Evolutionary conservation across 257 asterid genomes (phyloP), one percentile per base, ranked within the genome.

Genomic region (Linderniella brevidens): DNA sequence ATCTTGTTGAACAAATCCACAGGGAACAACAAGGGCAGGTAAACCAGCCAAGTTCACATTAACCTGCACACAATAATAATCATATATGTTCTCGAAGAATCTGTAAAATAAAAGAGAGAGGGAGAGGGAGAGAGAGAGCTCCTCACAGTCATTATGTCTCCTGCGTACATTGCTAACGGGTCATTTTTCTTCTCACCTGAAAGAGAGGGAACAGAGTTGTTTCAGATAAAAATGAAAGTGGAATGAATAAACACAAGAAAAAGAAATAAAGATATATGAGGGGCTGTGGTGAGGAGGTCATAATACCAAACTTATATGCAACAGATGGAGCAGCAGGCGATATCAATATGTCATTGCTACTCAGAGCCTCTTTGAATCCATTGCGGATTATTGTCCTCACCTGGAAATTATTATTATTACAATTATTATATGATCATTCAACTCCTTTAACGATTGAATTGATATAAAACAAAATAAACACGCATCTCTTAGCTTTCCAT

Each of bases 151-250:
- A 85, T 90, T 42, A 81, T 81, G 60, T 90, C 99, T 51, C 99
- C 99, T 4, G 94, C 96, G 54, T 90, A 90, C 99, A 90, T 85
- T 65, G 99, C 90, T 78, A 90, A 68, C 1, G 96, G 96, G 46
- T 90, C 99, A 53, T 81, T 69, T 78, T 85, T 90, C 96, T 90
- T 90, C 72, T 90, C 99, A 54, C 96, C 98, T 90, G 82, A 41
- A 63, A 56, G 46, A 46, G 54, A 47, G 62, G 50, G 19, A 52
- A 48, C 37, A 51, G 25, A 50, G 32, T 41, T 38, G 35, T 48
- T 37, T 38, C 48, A 50, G 39, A 20, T n/a, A 19, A 50, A 9
- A 25, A 36, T 35, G 6, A 19, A n/a, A 19, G 29, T 8, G 37
- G 47, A 58, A 61, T 17, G 25, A 19, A 38, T 8, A 2, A 14